Base-by-base conservation (phyloP, 2,329 filamentous ascomycete species). In the Didymella pomorum region DNA sequence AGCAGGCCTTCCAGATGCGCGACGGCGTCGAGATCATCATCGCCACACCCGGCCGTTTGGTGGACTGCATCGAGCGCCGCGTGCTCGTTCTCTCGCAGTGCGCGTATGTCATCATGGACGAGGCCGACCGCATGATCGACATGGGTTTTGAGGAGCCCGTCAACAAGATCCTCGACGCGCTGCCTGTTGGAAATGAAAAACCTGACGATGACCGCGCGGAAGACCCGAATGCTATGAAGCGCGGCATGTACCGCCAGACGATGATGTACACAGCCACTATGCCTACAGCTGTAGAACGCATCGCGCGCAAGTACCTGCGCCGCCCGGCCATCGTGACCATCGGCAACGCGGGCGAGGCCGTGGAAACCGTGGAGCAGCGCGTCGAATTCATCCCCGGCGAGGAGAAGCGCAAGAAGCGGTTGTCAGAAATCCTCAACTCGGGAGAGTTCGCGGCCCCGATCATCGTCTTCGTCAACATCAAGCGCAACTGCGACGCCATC, bases 191-290 rank as follows among this genome's bases (percentile, higher is more conserved):
- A 48, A 98, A 99, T 78, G 92, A 97, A 78, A 99, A 98, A 78
- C 95, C 95, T 0, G 95, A 99, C 77, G 90, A 87, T 0, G 94
- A 98, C 12, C 92, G 91, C 52, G 95, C 95, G 6, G 95, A 99
- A 77, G 86, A 98, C 72, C 83, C 91, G 0, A 82, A 85, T 56
- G 87, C 89, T n/a, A 98, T 98, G 94, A 89, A 88, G 68, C 85
- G 87, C 57, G 90, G 90, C 69, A 80, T 96, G 1, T 98, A 98
- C 80, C 85, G 95, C 58, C 94, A 99, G 78, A 99, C 95, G 0
- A 99, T 99, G 95, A 99, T 99, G 95, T 99, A 98, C 86, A 98
- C 95, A 65, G 95, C 95, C 52, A 99, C 95, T 26, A 99, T 99
- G 95, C 93, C 95, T 1, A 81, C 91, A 0, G 87, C 91, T 0